These are phyloP conservation scores for Tuber microsphaerosporum DNA, from an alignment of 495 filamentous ascomycete species.

Conservation along the genomic window DNA sequence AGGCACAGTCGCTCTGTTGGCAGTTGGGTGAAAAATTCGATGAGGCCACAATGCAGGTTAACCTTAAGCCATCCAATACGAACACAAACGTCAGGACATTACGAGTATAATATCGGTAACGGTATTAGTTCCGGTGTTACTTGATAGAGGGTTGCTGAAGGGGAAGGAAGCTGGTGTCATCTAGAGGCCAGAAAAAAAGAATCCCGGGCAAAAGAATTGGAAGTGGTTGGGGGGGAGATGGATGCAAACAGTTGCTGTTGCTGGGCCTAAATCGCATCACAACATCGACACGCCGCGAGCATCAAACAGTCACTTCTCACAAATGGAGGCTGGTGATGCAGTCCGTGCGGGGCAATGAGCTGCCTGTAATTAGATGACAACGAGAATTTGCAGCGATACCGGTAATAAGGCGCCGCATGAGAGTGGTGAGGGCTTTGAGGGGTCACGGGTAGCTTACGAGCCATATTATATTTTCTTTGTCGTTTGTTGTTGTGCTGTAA, in stretches of 20 bases:
- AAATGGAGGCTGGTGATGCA: not conserved
- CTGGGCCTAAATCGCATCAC: not conserved
- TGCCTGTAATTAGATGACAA: not conserved
- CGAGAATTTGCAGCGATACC: too few relatives aligned
- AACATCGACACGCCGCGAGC: not conserved
- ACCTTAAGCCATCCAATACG: not conserved
- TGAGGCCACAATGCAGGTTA: not conserved
- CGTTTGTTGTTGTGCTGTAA: not conserved
- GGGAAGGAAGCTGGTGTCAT: not conserved
- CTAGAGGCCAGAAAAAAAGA: not conserved
- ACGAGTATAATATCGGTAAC: not conserved
- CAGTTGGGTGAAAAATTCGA: not conserved
- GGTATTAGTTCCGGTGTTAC: not conserved
- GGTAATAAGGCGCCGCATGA: not conserved
- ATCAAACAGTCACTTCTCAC: not conserved
- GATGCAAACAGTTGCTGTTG: not conserved
- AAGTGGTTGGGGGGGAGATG: not conserved
- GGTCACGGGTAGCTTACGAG: not conserved
- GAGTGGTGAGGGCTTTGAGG: not conserved
- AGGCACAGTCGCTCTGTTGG: not conserved
- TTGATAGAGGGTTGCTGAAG: not conserved
- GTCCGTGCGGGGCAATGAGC: not conserved
- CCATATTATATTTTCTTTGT: not conserved
- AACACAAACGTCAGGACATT: too few relatives aligned
- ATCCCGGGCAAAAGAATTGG: not conserved